Conservation (phyloP, 306 rosid species). For the Pterocarpus macrocarpus region DNA sequence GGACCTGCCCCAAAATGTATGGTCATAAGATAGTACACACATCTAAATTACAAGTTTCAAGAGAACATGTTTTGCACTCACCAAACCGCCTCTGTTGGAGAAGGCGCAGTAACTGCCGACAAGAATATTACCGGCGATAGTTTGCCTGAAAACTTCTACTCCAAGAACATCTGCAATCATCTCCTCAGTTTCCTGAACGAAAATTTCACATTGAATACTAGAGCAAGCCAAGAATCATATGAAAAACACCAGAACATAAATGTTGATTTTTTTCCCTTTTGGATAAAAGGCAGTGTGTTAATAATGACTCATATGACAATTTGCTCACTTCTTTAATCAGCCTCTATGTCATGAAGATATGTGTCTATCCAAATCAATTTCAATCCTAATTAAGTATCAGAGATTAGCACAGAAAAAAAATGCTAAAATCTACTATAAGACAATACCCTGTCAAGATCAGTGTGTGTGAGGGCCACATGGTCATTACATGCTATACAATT, state of each 20-base stretch:
- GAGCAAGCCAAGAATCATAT: neutral
- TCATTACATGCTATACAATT: constrained; percentile 91
- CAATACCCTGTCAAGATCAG: constrained; percentile 82
- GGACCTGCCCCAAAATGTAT: constrained; percentile 64
- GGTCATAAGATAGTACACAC: neutral
- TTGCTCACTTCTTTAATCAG: constrained; percentile 15
- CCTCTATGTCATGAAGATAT: constrained; percentile 1
- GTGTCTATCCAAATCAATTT: constrained; percentile 10
- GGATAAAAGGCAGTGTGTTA: neutral
- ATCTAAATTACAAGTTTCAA: neutral
- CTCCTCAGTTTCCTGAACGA: constrained; percentile 83
- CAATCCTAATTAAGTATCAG: neutral
- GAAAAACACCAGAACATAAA: neutral
- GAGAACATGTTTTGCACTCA: constrained; percentile 44
- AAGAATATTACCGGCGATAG: constrained; percentile 79
- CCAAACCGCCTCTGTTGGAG: constrained; percentile 91
- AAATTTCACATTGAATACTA: constrained; percentile 18
- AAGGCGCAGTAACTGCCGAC: constrained; percentile 85
- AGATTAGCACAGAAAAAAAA: constrained; percentile 9
- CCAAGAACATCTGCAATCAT: constrained; percentile 90
- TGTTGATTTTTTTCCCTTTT: no score
- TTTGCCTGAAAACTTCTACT: constrained; percentile 91
- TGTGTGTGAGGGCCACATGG: constrained; percentile 86
- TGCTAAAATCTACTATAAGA: neutral
- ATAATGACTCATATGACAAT: neutral